phyloP scores from a whole-genome alignment of 2,329 filamentous ascomycete species.

The Orbilia brochopaga region DNA sequence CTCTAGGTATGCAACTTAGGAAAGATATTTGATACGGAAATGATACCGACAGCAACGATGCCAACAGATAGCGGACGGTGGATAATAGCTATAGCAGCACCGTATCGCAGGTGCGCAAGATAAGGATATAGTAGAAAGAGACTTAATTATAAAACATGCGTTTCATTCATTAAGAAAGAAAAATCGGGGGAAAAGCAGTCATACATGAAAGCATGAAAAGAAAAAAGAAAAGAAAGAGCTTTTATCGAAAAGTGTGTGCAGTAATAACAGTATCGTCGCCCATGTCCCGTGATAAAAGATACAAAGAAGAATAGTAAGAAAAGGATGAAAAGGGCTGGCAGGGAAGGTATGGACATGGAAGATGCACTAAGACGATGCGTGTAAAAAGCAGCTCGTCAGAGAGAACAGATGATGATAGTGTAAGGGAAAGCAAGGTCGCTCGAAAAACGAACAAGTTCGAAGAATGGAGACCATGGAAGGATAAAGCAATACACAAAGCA shows the following conservation, averaged over 20 bases:
- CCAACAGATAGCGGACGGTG: too few species aligned
- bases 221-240: conserved; percentile 17
- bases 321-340: conserved; percentile 52
- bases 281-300: conserved; percentile 41
- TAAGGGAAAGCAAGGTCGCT: conserved; percentile 36
- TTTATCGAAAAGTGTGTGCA: conserved; percentile 20
- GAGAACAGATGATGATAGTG: not conserved
- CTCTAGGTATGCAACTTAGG: too few species aligned
- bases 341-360: conserved; percentile 47
- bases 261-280: conserved; percentile 22
- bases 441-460: conserved; percentile 4
- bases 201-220: not conserved
- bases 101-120: too few species aligned
- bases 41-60: too few species aligned
- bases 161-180: not conserved
- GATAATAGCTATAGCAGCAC: too few species aligned
- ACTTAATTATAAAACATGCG: not conserved
- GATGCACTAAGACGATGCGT: conserved; percentile 49
- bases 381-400: conserved; percentile 51
- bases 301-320: conserved; percentile 50
- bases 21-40: too few species aligned
- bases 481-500: conserved; percentile 22
- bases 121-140: too few species aligned
- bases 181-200: not conserved
- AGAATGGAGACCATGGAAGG: conserved; percentile 27